A percentile compares a stretch with the other conserved stretches of the same genome.
Conservation (phyloP, 164 flowering plant genomes). For the Vitis rupestris region DNA sequence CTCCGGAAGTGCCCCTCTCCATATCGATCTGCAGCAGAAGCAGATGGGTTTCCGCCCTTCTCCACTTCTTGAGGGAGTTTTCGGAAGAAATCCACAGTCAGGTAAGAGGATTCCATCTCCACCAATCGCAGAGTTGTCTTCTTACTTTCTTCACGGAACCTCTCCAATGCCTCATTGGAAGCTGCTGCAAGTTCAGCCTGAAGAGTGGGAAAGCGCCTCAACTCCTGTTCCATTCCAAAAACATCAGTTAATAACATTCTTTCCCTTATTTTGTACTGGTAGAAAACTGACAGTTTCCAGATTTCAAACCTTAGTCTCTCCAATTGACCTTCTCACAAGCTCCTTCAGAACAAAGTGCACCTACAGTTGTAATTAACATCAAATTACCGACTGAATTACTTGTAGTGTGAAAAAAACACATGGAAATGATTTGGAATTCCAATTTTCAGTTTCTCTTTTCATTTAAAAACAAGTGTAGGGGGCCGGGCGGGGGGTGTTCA, state of each 20-base stretch:
- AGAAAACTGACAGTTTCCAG: neutral
- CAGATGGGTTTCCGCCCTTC: slow-evolving; percentile 45
- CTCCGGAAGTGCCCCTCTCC: slow-evolving; percentile 58
- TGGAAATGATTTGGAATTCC: too few relatives aligned
- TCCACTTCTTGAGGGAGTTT: slow-evolving; percentile 60
- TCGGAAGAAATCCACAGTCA: slow-evolving; percentile 68
- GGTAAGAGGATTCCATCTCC: slow-evolving; percentile 74
- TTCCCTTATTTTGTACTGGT: neutral
- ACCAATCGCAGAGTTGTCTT: slow-evolving; percentile 58
- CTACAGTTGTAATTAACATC: slow-evolving; percentile 16
- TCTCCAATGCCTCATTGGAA: slow-evolving; percentile 55
- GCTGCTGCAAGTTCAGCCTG: slow-evolving; percentile 57
- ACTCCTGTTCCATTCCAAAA: slow-evolving; percentile 39
- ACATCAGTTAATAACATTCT: neutral
- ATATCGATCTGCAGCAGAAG: slow-evolving; percentile 43
- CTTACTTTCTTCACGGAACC: slow-evolving; percentile 60
- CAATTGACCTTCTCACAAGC: slow-evolving; percentile 44
- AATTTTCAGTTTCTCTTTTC: too few relatives aligned
- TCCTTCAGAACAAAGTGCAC: slow-evolving; percentile 49
- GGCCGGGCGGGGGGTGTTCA: too few relatives aligned
- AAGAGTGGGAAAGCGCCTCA: slow-evolving; percentile 66
- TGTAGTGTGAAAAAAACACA: too few relatives aligned
- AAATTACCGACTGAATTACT: too few relatives aligned
- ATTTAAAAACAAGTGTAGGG: too few relatives aligned
- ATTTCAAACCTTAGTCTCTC: slow-evolving; percentile 38